Base-by-base conservation (phyloP, 352 stramenopile genomes). In the Globisporangium viniferum region DNA sequence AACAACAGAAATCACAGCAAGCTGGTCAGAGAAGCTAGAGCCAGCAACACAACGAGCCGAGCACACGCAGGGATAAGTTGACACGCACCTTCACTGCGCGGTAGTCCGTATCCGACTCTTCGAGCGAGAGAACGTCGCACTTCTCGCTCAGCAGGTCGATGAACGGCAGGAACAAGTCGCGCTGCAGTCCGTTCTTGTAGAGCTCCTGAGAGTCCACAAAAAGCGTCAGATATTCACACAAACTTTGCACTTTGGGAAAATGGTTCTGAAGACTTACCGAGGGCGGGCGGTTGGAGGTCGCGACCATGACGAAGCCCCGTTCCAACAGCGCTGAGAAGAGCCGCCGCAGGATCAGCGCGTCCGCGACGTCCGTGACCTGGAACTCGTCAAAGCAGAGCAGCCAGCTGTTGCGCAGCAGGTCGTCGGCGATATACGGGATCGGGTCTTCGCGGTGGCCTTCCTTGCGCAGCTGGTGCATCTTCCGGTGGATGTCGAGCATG, bases 321-420 rank as follows among this genome's bases (percentile, higher is more conserved):
- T 80, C 77, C 31, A 97, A 96, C n/a, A 99, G 68, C 8, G 88
- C 84, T 12, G 82, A 88, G 74, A 99, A 99, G 6, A 99, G 76
- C 54, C 95, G 86, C 4, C 81, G 79, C 48, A 99, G 74, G 61
- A 99, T 99, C 48, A 99, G 73, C 48, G 97, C 97, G 79, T 99
- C 97, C 0, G 94, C 97, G 56, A 99, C 92, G 75, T 99, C 97
- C 5, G 94, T 99, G 39, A 98, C 92, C 81, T 99, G 96, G 67
- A 99, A 99, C 84, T 99, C 97, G 76, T 99, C 97, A 73, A 99
- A 98, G 82, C 95, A 99, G 6, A 99, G 78, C 35, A 99, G 70
- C 69, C 91, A 96, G 33, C 89, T 90, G 67, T 93, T 85, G 49
- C 79, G 35, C 35, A 97, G 76, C 8, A 99, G 67, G 61, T 98